Evolutionary conservation across 306 rosid species (phyloP).

Genomic region (Vigna radiata): DNA sequence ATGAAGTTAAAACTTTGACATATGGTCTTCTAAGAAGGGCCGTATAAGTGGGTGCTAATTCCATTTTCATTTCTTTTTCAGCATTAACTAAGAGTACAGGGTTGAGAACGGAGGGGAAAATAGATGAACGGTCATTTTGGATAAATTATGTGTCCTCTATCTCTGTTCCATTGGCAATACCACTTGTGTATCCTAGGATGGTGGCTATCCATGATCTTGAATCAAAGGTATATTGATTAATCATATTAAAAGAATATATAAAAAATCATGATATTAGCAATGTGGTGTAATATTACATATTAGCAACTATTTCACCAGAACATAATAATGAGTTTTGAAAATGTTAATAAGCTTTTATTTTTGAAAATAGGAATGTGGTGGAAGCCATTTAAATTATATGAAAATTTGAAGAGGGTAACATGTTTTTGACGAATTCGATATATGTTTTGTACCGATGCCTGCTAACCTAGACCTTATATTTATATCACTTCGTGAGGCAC

Average conservation of each 20-base stretch:
- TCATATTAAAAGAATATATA: conserved; percentile 9
- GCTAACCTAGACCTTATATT: conserved; percentile 21
- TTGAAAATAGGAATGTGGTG: not conserved
- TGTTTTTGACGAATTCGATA: not conserved
- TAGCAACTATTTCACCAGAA: conserved; percentile 15
- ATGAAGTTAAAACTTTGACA: conserved; percentile 37
- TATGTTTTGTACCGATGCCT: conserved; percentile 1
- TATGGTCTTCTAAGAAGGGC: conserved; percentile 31
- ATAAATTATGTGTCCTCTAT: conserved; percentile 79
- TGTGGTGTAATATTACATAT: not conserved
- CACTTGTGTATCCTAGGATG: conserved; percentile 97
- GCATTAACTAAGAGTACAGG: conserved; percentile 90
- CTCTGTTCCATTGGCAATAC: conserved; percentile 86
- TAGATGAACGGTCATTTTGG: conserved; percentile 95
- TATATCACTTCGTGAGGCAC: conserved; percentile 34
- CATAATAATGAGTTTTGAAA: not conserved
- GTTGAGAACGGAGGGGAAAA: conserved; percentile 80
- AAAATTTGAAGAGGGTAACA: conserved; percentile 2
- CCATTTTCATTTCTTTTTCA: conserved; percentile 54
- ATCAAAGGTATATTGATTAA: conserved; percentile 64
- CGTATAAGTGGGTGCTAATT: conserved; percentile 39
- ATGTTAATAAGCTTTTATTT: not conserved
- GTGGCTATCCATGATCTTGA: conserved; percentile 81
- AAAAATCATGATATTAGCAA: conserved; percentile 13
- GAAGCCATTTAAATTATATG: conserved; percentile 21